Conservation (phyloP, 2,329 filamentous ascomycete genomes). For the Beauveria pseudobassiana region DNA sequence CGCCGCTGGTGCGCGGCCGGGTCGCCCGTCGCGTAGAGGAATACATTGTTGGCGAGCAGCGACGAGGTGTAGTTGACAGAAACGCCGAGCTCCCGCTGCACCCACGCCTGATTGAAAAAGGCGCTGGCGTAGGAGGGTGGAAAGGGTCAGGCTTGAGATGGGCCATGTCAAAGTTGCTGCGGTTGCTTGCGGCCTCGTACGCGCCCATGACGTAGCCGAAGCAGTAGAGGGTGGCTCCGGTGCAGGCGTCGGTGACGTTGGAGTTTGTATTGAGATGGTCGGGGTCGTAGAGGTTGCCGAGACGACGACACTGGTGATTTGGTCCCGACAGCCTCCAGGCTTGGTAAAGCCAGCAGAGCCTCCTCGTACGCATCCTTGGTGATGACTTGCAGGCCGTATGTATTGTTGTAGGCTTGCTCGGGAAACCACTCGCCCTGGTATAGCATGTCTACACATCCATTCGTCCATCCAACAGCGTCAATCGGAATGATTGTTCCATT, state of each 20-base stretch:
- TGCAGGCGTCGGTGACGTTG: conserved; percentile 14
- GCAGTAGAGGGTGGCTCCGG: conserved; percentile 20
- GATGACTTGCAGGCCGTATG: conserved; percentile 54
- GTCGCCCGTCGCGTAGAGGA: neutral
- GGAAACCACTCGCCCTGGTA: conserved; percentile 49
- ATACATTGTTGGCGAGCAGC: conserved; percentile 27
- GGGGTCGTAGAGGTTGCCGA: conserved; percentile 22
- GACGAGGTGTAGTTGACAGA: conserved; percentile 43
- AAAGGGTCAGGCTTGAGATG: conserved; percentile 45
- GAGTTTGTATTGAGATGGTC: conserved; percentile 44
- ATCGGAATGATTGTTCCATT: conserved; percentile 40
- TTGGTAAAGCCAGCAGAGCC: conserved; percentile 11
- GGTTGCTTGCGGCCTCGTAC: neutral
- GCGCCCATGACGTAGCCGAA: neutral
- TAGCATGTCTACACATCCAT: conserved; percentile 57
- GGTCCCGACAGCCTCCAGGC: conserved; percentile 40
- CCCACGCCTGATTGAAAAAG: conserved; percentile 53
- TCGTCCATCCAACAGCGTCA: conserved; percentile 56
- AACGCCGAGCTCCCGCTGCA: conserved; percentile 54
- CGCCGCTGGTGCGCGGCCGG: neutral
- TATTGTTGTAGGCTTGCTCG: conserved; percentile 52
- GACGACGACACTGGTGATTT: conserved; percentile 41
- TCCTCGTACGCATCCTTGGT: conserved; percentile 30
- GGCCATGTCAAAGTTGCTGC: conserved; percentile 46
- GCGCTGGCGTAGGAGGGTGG: conserved; percentile 50